Conservation (phyloP, 2,329 filamentous ascomycete species). For the Ophiostoma quercus region DNA sequence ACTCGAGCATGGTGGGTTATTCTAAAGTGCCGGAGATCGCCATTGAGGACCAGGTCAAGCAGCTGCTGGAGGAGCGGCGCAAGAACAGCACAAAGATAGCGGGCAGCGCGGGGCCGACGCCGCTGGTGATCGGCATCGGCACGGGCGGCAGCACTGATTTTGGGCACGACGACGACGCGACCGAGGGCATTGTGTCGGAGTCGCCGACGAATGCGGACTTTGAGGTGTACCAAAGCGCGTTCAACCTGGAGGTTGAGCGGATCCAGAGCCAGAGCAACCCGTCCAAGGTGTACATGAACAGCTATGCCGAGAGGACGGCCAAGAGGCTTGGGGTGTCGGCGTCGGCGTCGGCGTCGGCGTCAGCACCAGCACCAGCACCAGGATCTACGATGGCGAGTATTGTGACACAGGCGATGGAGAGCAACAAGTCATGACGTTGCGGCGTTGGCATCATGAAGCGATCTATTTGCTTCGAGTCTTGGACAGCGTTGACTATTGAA, state of each 20-base stretch:
- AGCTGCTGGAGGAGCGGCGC: slow-evolving; percentile 45
- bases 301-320: slow-evolving; percentile 33
- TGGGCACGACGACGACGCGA: not conserved
- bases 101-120: slow-evolving; percentile 57
- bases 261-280: slow-evolving; percentile 48
- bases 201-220: slow-evolving; percentile 80
- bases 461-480: not conserved
- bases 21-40: not conserved
- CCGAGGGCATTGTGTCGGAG: slow-evolving; percentile 59
- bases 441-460: not conserved
- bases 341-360: not conserved
- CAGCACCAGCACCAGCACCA: too few species aligned
- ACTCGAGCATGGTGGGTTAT: not conserved
- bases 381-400: slow-evolving; percentile 8
- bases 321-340: not conserved
- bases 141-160: slow-evolving; percentile 46
- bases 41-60: slow-evolving; percentile 43
- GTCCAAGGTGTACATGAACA: slow-evolving; percentile 45
- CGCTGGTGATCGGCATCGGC: slow-evolving; percentile 71
- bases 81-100: slow-evolving; percentile 42
- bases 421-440: not conserved
- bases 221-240: slow-evolving; percentile 83
- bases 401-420: slow-evolving; percentile 1
- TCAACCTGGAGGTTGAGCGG: slow-evolving; percentile 71
- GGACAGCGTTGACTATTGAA: not conserved